phyloP scores from a whole-genome alignment of 805 yeast species.

The Cyberlindnera amylophila region DNA sequence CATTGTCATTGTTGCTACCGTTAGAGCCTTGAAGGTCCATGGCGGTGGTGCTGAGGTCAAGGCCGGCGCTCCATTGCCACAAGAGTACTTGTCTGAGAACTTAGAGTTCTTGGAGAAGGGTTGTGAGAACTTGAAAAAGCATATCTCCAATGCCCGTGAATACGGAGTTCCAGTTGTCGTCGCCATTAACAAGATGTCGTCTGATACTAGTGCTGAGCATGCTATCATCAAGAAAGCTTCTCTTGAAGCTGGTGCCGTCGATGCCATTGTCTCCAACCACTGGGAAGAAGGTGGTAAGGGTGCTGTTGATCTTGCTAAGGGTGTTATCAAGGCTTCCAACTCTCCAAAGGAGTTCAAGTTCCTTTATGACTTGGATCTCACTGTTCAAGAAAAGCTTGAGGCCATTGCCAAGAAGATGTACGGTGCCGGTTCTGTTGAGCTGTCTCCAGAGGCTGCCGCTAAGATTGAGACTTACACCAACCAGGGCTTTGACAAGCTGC shows the following conservation, averaged over 20 bases:
- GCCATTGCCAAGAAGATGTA: slow-evolving; percentile 73
- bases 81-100: slow-evolving; percentile 69
- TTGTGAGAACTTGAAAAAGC: slow-evolving; percentile 72
- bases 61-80: slow-evolving; percentile 77
- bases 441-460: slow-evolving; percentile 63
- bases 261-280: slow-evolving; percentile 77
- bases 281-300: slow-evolving; percentile 88
- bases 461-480: slow-evolving; percentile 64
- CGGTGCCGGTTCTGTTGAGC: slow-evolving; percentile 70
- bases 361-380: slow-evolving; percentile 57
- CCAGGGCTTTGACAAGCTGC: slow-evolving; percentile 75
- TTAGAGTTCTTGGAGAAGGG: slow-evolving; percentile 65
- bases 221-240: slow-evolving; percentile 65
- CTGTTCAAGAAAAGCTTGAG: slow-evolving; percentile 64
- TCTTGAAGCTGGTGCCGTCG: slow-evolving; percentile 71
- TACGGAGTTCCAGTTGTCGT: slow-evolving; percentile 82
- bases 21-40: slow-evolving; percentile 78
- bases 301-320: slow-evolving; percentile 68
- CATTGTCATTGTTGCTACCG: slow-evolving; percentile 78
- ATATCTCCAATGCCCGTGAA: slow-evolving; percentile 64
- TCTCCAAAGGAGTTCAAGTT: slow-evolving; percentile 42
- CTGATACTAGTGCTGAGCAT: slow-evolving; percentile 67
- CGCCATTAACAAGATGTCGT: slow-evolving; percentile 74
- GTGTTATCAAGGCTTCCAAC: slow-evolving; percentile 58
- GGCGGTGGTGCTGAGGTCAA: slow-evolving; percentile 89